A percentile compares a stretch with the other conserved stretches of the same genome.
Conservation (phyloP, 2,329 filamentous ascomycete genomes). For the Fusarium sp. region DNA sequence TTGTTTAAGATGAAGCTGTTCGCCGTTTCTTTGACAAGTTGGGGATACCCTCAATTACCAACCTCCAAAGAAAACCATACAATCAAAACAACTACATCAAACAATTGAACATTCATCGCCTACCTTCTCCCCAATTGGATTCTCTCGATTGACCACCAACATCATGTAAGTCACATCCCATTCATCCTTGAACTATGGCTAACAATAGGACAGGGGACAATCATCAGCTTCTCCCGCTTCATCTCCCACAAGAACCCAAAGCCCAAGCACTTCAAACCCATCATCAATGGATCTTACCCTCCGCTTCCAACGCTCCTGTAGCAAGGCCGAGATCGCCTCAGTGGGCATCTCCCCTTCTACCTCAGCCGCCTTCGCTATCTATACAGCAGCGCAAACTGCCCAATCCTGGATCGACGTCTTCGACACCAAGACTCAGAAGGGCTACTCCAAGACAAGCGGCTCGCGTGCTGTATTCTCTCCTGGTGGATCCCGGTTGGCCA, state of each 20-base stretch:
- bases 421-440: conserved; percentile 46
- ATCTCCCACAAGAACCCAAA: conserved; percentile 1
- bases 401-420: conserved; percentile 57
- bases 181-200: not conserved
- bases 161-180: conserved; percentile 38
- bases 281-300: conserved; percentile 43
- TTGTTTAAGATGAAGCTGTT: conserved; percentile 32
- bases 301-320: conserved; percentile 48
- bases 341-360: conserved; percentile 51
- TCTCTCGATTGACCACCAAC: not conserved
- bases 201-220: conserved; percentile 36
- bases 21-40: conserved; percentile 11
- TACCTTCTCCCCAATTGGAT: not conserved
- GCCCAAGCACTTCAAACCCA: not conserved
- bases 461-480: conserved; percentile 51
- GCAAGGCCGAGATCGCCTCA: conserved; percentile 52
- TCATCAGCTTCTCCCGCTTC: conserved; percentile 16
- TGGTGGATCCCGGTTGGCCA: conserved; percentile 45
- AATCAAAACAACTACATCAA: not conserved
- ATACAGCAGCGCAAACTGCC: conserved; percentile 47
- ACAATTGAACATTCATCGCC: not conserved
- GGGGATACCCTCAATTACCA: conserved; percentile 11
- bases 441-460: conserved; percentile 52
- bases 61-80: not conserved
- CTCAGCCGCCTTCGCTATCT: conserved; percentile 50